Evolutionary conservation across 106 monocot genomes (phyloP), one percentile per base, ranked within the genome.

Genomic region (Acanthochlamys bracteata): DNA sequence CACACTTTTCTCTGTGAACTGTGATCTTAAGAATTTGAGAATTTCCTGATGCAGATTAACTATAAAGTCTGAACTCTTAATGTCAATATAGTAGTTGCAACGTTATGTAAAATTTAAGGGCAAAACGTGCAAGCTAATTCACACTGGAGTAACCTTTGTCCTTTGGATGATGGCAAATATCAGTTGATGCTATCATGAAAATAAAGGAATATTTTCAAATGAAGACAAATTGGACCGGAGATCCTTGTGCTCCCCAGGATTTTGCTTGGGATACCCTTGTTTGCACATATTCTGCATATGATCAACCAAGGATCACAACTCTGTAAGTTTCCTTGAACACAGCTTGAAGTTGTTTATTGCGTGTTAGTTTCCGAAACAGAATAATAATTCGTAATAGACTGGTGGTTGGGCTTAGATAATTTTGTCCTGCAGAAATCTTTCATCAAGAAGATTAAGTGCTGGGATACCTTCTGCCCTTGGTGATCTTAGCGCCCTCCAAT

Each of bases 211-310:
- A 20, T 7, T 71, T 66, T 56, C 23, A 65, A 22, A 4, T 75
- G 11, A 66, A 70, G 66, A 66, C 51, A 51, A 71, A 75, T 51
- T 80, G 80, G 80, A 66, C 43, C 24, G 80, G 75, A 1, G 80
- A 80, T 71, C 80, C 80, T 21, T 80, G 80, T 52, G 39, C 53
- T 43, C 80, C 80, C 24, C 41, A 16, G 24, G 2, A 41, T 45
- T 71, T 66, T 61, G 25, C 49, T 7, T 80, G 80, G 80, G 75
- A 80, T 16, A 67, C 75, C 14, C 53, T 76, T 46, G 68, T 1
- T 41, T 80, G 80, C 59, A 75, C 42, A 47, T 66, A 33, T 53
- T 14, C 21, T 58, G 21, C 14, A 10, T 26, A 51, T 41, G 24
- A 40, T 54, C 45, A 49, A 24, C 53, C 69, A 55, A 76, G 67